A percentile compares a stretch with the other conserved stretches of the same genome.
These are phyloP conservation scores for Akanthomyces dipterigenus DNA, from an alignment of 2,329 filamentous ascomycete species.

Conservation along the genomic window DNA sequence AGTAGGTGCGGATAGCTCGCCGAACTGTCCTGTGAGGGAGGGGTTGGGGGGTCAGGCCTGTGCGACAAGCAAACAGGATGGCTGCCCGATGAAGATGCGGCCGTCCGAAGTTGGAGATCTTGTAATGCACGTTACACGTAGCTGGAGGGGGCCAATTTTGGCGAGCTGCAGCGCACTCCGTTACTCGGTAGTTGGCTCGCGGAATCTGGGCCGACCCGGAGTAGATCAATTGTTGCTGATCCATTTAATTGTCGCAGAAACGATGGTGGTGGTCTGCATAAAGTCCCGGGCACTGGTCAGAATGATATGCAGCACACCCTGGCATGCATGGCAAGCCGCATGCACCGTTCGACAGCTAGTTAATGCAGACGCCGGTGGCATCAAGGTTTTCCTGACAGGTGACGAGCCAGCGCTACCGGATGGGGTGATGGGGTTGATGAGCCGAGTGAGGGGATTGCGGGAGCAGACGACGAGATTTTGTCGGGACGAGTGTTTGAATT, in stretches of 20 bases:
- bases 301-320: slow-evolving; percentile 2
- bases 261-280: background rate
- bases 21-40: background rate
- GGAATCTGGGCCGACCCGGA: background rate
- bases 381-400: background rate
- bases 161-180: background rate
- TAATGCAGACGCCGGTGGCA: background rate
- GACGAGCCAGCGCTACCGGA: background rate
- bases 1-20: background rate
- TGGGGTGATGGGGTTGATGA: background rate
- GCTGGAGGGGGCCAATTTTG: background rate
- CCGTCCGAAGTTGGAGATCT: background rate
- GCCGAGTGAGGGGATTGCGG: background rate
- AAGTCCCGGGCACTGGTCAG: background rate
- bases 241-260: background rate
- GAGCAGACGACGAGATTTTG: background rate
- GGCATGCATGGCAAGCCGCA: background rate
- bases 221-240: background rate
- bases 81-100: background rate
- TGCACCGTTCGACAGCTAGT: background rate
- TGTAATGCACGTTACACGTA: no score
- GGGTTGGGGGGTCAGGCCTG: background rate
- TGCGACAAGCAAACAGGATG: background rate
- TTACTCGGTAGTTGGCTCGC: background rate
- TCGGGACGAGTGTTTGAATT: background rate